Evolutionary conservation across 805 yeast species (phyloP), one percentile per base, ranked within the genome.

Genomic region (Starmera quercuum): DNA sequence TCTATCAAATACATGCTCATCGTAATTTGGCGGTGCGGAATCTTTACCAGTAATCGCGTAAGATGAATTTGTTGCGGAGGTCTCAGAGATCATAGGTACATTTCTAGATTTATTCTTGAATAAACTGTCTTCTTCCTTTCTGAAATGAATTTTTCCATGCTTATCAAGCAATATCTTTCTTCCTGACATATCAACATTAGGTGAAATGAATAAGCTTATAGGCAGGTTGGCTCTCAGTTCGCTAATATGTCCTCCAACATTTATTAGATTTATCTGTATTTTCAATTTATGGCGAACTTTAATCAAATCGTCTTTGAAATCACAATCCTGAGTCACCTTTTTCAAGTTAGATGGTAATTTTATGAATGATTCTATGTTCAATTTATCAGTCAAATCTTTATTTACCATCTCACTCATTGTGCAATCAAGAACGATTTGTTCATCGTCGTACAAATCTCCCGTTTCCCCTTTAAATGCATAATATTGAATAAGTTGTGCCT

Each of bases 181-280:
- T 9, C 68, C 68, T 18, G 54, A 44, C 40, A 87, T 69, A 1
- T 80, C 68, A 6, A 85, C 80, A 46, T 80, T 79, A 2, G 97
- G 96, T 14, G 78, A 70, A 12, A 84, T 73, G 55, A 74, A 83
- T 15, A 83, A 52, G 21, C 67, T 68, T 5, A 88, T 68, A 0
- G 97, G 97, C 31, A 90, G 59, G 5, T 90, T 79, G 0, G 95
- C 95, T 19, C 95, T 67, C 34, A 90, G 66, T 56, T 88, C 97
- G 8, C 95, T 80, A 4, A 76, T 76, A 49, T 83, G 92, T 5
- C 88, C 88, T 45, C 79, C 86, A 0, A 81, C 75, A 50, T 83
- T 83, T 27, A 73, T 58, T 44, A 88, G 64, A 6, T 78, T 75
- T 32, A 88, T 74, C 15, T 73, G 78, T 41, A 88, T 75, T 45